A percentile compares a stretch with the other conserved stretches of the same genome.
phyloP scores from a whole-genome alignment of 2,329 filamentous ascomycete species.

The Didymella segeticola region DNA sequence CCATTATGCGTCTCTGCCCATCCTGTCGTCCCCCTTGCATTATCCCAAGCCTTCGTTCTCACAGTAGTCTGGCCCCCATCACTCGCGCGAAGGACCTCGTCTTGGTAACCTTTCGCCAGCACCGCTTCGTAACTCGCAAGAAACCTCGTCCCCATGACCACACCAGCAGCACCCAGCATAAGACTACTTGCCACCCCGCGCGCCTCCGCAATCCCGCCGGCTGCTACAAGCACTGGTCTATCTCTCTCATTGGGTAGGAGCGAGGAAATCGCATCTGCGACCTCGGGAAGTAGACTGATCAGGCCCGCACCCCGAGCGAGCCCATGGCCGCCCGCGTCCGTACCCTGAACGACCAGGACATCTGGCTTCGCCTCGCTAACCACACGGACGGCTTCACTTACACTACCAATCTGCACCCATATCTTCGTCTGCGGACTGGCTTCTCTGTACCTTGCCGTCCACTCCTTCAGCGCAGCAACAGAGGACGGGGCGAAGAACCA shows the following conservation, averaged over 20 bases:
- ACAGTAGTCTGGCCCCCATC: slow-evolving; percentile 62
- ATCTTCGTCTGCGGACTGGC: slow-evolving; percentile 53
- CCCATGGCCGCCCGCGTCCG: slow-evolving; percentile 71
- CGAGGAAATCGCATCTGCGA: slow-evolving; percentile 55
- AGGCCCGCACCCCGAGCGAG: slow-evolving; percentile 63
- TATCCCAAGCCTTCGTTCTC: slow-evolving; percentile 60
- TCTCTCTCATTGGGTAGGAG: slow-evolving; percentile 21
- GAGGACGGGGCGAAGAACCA: slow-evolving; percentile 71
- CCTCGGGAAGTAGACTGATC: slow-evolving; percentile 65
- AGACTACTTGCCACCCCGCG: slow-evolving; percentile 65
- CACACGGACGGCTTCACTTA: slow-evolving; percentile 61
- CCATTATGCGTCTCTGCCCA: slow-evolving; percentile 67
- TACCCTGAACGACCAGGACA: slow-evolving; percentile 67
- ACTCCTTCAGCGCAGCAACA: slow-evolving; percentile 44
- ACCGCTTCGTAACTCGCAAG: slow-evolving; percentile 60
- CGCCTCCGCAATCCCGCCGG: slow-evolving; percentile 66
- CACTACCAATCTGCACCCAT: slow-evolving; percentile 68
- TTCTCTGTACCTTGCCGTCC: slow-evolving; percentile 41
- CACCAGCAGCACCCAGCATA: slow-evolving; percentile 61
- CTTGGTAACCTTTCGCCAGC: slow-evolving; percentile 55
- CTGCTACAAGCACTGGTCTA: slow-evolving; percentile 58
- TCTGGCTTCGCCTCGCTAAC: slow-evolving; percentile 58
- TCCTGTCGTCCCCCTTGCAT: slow-evolving; percentile 61
- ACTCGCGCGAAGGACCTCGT: slow-evolving; percentile 53
- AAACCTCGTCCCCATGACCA: slow-evolving; percentile 70